A percentile compares a stretch with the other conserved stretches of the same genome.
phyloP scores from a whole-genome alignment of 225 moss, liverwort and hornwort species.

The Rhytidiadelphus loreus region DNA sequence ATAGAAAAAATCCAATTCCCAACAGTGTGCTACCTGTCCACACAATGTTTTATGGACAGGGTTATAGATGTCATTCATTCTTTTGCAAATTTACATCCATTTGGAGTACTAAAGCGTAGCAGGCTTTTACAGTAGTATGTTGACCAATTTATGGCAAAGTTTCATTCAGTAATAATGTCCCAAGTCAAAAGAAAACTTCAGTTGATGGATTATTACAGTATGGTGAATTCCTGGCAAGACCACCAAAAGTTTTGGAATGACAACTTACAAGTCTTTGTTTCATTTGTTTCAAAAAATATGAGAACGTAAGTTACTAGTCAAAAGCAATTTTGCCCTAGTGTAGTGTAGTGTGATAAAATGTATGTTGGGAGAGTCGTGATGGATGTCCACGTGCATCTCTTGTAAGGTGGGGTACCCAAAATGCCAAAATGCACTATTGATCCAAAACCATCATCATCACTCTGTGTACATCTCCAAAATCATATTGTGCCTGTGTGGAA shows the following conservation, averaged over 20 bases:
- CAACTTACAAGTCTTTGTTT: not conserved
- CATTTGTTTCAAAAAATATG: no score
- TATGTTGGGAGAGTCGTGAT: not conserved
- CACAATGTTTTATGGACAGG: no score
- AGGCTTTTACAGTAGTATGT: no score
- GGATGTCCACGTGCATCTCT: not conserved
- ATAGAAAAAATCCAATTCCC: no score
- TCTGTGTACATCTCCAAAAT: not conserved
- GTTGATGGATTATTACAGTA: no score
- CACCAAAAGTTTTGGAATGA: not conserved
- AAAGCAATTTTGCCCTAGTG: not conserved
- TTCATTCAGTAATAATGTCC: not conserved
- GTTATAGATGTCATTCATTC: not conserved
- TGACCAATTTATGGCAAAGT: not conserved
- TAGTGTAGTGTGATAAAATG: not conserved
- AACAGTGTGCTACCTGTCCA: no score
- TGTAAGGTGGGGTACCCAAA: no score
- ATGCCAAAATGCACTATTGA: no score
- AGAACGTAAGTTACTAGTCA: no score
- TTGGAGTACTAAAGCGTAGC: not conserved
- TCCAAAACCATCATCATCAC: no score
- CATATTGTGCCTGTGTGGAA: rapidly evolving
- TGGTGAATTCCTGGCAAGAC: not conserved
- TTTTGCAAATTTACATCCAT: not conserved
- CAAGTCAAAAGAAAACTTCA: not conserved